Evolutionary conservation across 371 early-diverging fungal species (phyloP), one percentile per base, ranked within the genome.

Genomic region (Lichtheimia ornata): DNA sequence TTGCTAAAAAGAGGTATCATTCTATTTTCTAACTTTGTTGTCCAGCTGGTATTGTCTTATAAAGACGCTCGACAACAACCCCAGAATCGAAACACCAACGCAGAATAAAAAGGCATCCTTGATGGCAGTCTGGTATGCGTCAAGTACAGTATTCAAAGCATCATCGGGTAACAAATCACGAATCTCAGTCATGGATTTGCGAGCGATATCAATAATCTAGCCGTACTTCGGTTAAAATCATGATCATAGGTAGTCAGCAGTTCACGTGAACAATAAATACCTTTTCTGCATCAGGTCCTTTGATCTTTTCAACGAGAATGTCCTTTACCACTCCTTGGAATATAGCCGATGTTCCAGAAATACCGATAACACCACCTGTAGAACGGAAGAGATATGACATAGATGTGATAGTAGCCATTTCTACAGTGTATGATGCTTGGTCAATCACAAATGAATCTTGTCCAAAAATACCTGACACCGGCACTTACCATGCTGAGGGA

Each of bases 401-500:
- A 12, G 78, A 75, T 12, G 78, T 76, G 43, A 72, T 68, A 0
- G 79, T 80, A n/a, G 84, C 84, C 74, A 81, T 76, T 56, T 83
- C 82, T 81, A 27, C 11, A 6, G 2, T 35, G 9, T 9, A 35
- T 35, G 35, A 35, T 35, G 35, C 1, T 5, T 35, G 9, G 11
- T 35, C 35, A 35, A 35, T 35, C 35, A 35, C 35, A 35, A 35
- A 35, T 35, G 35, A 1, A 6, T 9, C 28, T 11, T 35, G 4
- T 11, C 35, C 11, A 35, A 11, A 5, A 0, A 22, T 22, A 3
- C 15, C n/a, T 22, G 22, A 47, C 2, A 18, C 17, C 2, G 47
- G 2, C 24, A 13, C 45, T 45, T 70, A 75, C 76, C 82, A 66
- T 68, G 53, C 24, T 52, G 67, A 43, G 68, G 72, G 14, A 81